Evolutionary conservation across 768 basidiomycete species (phyloP).

Genomic region (Sutorius australiensis): DNA sequence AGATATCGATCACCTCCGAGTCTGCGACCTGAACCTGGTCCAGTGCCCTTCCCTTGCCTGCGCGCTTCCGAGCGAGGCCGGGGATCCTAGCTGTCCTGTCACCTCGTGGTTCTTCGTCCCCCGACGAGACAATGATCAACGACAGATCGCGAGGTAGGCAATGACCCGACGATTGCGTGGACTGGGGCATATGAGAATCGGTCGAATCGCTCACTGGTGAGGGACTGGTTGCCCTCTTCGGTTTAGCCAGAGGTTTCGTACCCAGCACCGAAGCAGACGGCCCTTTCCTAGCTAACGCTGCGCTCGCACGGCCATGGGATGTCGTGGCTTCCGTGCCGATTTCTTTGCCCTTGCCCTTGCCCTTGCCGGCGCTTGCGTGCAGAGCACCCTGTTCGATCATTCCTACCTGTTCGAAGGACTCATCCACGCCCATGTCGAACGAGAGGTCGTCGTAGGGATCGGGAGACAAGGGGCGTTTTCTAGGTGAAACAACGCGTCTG

Average conservation of each 20-base stretch:
- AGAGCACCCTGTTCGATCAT: slow-evolving; percentile 24
- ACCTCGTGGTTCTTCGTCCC: slow-evolving; percentile 8
- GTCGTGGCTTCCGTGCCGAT: not conserved
- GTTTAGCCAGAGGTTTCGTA: slow-evolving; percentile 9
- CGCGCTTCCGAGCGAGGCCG: slow-evolving; percentile 7
- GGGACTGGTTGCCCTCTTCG: slow-evolving; percentile 6
- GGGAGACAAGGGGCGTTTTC: slow-evolving; percentile 16
- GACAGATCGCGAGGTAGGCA: slow-evolving; percentile 20
- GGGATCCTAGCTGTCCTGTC: not conserved
- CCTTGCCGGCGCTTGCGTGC: slow-evolving; percentile 1
- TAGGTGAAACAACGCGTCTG: not conserved
- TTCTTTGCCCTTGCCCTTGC: slow-evolving; percentile 20
- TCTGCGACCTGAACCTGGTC: slow-evolving; percentile 33
- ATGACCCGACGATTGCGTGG: slow-evolving; percentile 17
- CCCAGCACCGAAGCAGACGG: slow-evolving; percentile 12
- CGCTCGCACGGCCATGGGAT: not conserved
- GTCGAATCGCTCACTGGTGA: slow-evolving; percentile 14
- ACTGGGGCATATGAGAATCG: slow-evolving; percentile 11
- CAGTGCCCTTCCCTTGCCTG: slow-evolving; percentile 16
- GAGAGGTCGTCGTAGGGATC: slow-evolving; percentile 35
- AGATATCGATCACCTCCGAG: slow-evolving; percentile 57
- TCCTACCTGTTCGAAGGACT: slow-evolving; percentile 36
- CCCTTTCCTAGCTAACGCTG: slow-evolving; percentile 3
- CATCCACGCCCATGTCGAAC: slow-evolving; percentile 36
- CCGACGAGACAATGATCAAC: slow-evolving; percentile 20